These are phyloP conservation scores for Penicillium nordicum DNA, from an alignment of 2,329 filamentous ascomycete genomes.

Conservation along the genomic window DNA sequence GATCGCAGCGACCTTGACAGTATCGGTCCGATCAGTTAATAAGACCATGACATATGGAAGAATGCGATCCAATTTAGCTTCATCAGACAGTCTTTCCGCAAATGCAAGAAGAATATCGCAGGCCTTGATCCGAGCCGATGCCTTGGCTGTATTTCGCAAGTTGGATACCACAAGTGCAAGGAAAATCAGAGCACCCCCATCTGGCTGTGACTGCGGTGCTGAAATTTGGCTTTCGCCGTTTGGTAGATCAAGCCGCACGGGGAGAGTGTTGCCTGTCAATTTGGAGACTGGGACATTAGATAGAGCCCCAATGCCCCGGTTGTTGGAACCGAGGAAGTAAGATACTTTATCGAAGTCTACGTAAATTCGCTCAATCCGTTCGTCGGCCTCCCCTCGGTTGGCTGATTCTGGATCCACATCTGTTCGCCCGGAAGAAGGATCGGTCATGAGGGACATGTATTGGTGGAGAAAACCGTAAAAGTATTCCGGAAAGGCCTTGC, in stretches of 20 bases:
- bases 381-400: conserved; percentile 83
- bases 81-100: conserved; percentile 84
- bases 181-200: conserved; percentile 92
- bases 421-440: conserved; percentile 75
- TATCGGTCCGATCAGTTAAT: conserved; percentile 75
- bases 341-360: conserved; percentile 97
- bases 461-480: conserved; percentile 98
- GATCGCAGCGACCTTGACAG: conserved; percentile 81
- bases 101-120: conserved; percentile 92
- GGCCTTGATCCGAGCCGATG: conserved; percentile 80
- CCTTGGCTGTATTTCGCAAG: conserved; percentile 80
- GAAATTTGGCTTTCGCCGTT: conserved; percentile 72
- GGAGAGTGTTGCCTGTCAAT: conserved; percentile 49
- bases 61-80: conserved; percentile 90
- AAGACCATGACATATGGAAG: conserved; percentile 84
- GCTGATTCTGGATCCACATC: conserved; percentile 64
- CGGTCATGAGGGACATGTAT: conserved; percentile 94
- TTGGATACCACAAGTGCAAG: conserved; percentile 85
- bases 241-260: conserved; percentile 80
- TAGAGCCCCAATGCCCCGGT: conserved; percentile 43
- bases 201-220: conserved; percentile 59
- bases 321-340: conserved; percentile 78
- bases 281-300: conserved; percentile 33
- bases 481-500: conserved; percentile 90
- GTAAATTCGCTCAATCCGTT: conserved; percentile 88